Percentiles rank a stretch among this genome's conserved stretches.
Evolutionary conservation across 2,329 filamentous ascomycete genomes (phyloP).

Genomic region (Colletotrichum lentis): DNA sequence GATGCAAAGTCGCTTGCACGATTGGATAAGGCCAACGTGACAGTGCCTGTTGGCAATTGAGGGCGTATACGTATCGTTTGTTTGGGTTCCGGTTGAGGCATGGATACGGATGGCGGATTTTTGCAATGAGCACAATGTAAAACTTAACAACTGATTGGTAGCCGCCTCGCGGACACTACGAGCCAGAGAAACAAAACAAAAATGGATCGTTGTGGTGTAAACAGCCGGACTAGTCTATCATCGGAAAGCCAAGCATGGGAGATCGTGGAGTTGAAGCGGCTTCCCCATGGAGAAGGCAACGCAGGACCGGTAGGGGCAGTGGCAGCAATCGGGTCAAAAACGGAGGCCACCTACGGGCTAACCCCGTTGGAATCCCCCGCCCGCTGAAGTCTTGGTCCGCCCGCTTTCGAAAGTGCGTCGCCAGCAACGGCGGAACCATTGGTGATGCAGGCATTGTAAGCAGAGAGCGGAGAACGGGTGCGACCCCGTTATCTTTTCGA

Average conservation of each 20-base stretch:
- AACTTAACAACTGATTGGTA: background rate
- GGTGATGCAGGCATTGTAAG: conserved; percentile 32
- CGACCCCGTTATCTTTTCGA: conserved; percentile 26
- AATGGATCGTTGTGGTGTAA: conserved; percentile 2
- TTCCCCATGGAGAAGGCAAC: conserved; percentile 32
- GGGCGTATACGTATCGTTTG: background rate
- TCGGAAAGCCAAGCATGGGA: conserved; percentile 32
- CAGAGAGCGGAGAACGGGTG: conserved; percentile 26
- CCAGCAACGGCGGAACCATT: conserved; percentile 18
- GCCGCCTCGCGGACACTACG: background rate
- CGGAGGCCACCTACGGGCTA: conserved; percentile 18
- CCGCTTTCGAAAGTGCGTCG: conserved; percentile 9
- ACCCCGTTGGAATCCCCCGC: conserved; percentile 1
- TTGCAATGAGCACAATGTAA: conserved; percentile 2
- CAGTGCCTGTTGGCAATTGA: conserved; percentile 42
- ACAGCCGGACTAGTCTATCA: conserved; percentile 19
- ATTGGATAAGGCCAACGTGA: conserved; percentile 58
- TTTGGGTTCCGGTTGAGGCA: background rate
- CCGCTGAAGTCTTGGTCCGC: conserved; percentile 30
- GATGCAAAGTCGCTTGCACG: conserved; percentile 57
- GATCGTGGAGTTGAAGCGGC: conserved; percentile 31
- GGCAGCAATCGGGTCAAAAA: conserved; percentile 2
- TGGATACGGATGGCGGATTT: conserved; percentile 1
- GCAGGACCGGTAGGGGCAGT: background rate
- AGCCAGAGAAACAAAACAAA: conserved; percentile 1